Conservation (phyloP, 169 alveolate genomes). For the Plasmodium sp. region DNA sequence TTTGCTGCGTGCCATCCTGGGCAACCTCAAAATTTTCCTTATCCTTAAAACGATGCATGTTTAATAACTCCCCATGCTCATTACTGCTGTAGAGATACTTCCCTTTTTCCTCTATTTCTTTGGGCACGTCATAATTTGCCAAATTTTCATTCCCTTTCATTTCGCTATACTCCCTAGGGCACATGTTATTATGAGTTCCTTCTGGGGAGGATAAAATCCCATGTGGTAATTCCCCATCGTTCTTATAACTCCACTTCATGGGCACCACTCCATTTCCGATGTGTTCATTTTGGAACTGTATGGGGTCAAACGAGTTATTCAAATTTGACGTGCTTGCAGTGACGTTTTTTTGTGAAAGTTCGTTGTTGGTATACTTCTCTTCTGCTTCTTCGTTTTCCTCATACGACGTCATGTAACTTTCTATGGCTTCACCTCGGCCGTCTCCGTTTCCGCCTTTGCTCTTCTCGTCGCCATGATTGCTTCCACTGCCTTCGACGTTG, state of each 20-base stretch:
- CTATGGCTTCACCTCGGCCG: background rate
- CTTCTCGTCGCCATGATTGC: background rate
- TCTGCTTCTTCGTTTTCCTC: background rate
- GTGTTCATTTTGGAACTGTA: background rate
- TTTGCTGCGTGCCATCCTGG: background rate
- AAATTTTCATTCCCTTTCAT: background rate
- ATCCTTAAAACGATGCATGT: background rate
- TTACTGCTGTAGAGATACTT: background rate
- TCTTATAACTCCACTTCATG: background rate
- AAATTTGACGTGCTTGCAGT: background rate
- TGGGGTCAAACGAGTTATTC: background rate
- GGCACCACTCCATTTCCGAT: background rate
- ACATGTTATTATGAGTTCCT: background rate
- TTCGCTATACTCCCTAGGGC: background rate
- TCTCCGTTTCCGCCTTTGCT: background rate
- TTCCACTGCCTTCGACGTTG: background rate
- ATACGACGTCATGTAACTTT: background rate
- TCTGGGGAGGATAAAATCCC: background rate
- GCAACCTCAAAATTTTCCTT: background rate
- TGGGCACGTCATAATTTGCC: background rate
- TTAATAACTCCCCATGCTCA: background rate
- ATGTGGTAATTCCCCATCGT: background rate
- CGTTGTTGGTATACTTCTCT: background rate
- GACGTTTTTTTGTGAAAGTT: background rate
- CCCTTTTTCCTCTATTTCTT: background rate